Conservation (phyloP, 2,329 filamentous ascomycete genomes). For the Xylaria sp. region DNA sequence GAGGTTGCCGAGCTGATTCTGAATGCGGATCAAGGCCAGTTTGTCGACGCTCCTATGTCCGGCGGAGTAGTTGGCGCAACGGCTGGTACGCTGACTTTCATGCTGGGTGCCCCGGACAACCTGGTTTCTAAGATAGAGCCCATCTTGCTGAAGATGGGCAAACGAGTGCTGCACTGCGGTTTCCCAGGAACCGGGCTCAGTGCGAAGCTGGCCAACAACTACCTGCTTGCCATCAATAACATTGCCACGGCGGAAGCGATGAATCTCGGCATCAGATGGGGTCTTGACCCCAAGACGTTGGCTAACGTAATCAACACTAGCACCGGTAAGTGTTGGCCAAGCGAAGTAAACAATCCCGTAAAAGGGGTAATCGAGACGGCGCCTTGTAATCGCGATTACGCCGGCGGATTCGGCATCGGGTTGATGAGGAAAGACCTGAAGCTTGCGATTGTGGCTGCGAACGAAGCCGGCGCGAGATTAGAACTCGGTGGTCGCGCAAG, state of each 20-base stretch:
- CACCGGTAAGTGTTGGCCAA: constrained; percentile 95
- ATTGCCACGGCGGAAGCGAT: constrained; percentile 70
- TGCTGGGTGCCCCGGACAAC: constrained; percentile 74
- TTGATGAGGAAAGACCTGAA: constrained; percentile 82
- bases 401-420: constrained; percentile 74
- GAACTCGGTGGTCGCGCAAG: constrained; percentile 65
- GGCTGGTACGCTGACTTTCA: constrained; percentile 89
- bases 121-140: constrained; percentile 67
- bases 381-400: constrained; percentile 76
- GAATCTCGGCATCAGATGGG: constrained; percentile 65
- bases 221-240: constrained; percentile 92
- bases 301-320: constrained; percentile 89
- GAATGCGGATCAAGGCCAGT: constrained; percentile 69
- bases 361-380: constrained; percentile 77
- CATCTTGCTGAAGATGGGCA: constrained; percentile 80
- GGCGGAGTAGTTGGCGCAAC: constrained; percentile 90
- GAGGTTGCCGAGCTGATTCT: constrained; percentile 71
- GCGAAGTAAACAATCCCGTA: constrained; percentile 93
- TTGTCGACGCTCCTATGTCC: constrained; percentile 96
- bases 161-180: constrained; percentile 83
- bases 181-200: constrained; percentile 82
- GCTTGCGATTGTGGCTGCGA: constrained; percentile 72
- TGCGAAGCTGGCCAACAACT: constrained; percentile 96
- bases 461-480: constrained; percentile 67
- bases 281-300: constrained; percentile 65